phyloP scores from a whole-genome alignment of 179 eudicot genomes.

The Beta macrorhiza region DNA sequence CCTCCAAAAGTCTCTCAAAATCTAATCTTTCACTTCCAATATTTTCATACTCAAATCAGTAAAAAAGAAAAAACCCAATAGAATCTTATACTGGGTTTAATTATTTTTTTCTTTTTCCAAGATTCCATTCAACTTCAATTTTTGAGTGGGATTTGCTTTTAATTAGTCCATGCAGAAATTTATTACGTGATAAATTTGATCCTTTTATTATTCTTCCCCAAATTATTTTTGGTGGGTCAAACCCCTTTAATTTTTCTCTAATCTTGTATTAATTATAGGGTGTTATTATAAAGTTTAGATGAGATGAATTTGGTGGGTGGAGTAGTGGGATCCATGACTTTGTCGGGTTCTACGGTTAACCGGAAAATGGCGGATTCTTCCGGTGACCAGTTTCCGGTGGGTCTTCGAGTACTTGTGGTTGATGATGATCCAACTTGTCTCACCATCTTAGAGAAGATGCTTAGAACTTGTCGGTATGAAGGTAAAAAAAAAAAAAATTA shows the following conservation, averaged over 20 bases:
- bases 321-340: conserved; percentile 45
- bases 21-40: conserved; percentile 15
- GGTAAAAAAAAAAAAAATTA: conserved; percentile 32
- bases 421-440: conserved; percentile 85
- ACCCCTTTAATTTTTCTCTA: conserved; percentile 2
- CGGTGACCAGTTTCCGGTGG: conserved; percentile 65
- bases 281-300: conserved; percentile 17
- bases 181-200: conserved; percentile 28
- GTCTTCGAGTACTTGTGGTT: conserved; percentile 73
- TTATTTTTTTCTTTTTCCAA: background rate
- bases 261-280: background rate
- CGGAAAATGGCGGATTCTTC: conserved; percentile 33
- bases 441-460: conserved; percentile 71
- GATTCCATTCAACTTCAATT: conserved; percentile 24
- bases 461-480: conserved; percentile 58
- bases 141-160: conserved; percentile 15
- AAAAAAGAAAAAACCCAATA: conserved; percentile 9
- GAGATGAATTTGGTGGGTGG: conserved; percentile 47
- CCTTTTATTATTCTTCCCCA: background rate
- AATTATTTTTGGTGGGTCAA: conserved; percentile 33
- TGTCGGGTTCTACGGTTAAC: conserved; percentile 25
- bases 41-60: background rate
- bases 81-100: conserved; percentile 18
- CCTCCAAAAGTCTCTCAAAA: conserved; percentile 11
- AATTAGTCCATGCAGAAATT: conserved; percentile 18